Conservation (phyloP, 306 rosid genomes). For the cucumber (Cucumis sativus) region Cucumber_9930_V3 NC_026660.2:9381501-9382000, state of each 20-base stretch:
- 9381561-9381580: no score
- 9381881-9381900: constrained; percentile 16
- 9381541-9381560: no score
- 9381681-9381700: background rate
- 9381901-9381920: constrained; percentile 54
- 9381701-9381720: background rate
- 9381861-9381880: background rate
- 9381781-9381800: background rate
- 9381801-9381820: constrained; percentile 33
- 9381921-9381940: background rate
- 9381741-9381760: background rate
- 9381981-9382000: background rate
- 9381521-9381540: no score
- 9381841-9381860: no score
- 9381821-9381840: constrained; percentile 29
- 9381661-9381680: background rate
- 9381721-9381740: background rate
- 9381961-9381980: background rate
- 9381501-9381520: no score
- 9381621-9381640: no score
- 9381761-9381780: background rate
- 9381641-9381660: background rate
- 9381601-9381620: no score
- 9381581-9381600: no score
- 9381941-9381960: background rate